Percentiles rank a stretch among this genome's conserved stretches.
phyloP scores from a whole-genome alignment of 1,284 basidiomycete genomes.

The Meira miltonrushii region DNA sequence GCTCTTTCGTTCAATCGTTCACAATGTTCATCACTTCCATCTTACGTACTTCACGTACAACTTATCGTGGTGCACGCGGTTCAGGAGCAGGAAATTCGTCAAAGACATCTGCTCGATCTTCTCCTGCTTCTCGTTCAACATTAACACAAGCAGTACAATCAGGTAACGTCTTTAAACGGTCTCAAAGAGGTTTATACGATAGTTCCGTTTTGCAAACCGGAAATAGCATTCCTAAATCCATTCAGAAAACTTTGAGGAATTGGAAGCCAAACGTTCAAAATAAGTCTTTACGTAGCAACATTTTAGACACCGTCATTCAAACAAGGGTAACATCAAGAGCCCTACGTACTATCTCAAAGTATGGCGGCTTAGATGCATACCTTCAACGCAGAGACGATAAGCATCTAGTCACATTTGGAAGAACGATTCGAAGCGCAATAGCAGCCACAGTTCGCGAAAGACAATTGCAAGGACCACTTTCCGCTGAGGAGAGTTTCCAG shows the following conservation, averaged over 20 bases:
- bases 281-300: constrained; percentile 32
- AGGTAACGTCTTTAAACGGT: constrained; percentile 44
- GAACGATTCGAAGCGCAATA: constrained; percentile 27
- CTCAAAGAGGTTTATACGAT: constrained; percentile 49
- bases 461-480: neutral
- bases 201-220: constrained; percentile 43
- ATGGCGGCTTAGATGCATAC: constrained; percentile 46
- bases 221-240: constrained; percentile 46
- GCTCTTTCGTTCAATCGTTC: no score
- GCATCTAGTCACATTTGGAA: constrained; percentile 41
- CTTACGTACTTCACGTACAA: constrained; percentile 37
- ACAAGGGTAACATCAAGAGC: constrained; percentile 31
- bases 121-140: constrained; percentile 41
- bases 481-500: neutral
- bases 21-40: constrained; percentile 3
- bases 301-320: constrained; percentile 23
- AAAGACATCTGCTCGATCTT: constrained; percentile 42
- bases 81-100: constrained; percentile 42
- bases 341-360: constrained; percentile 41
- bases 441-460: constrained; percentile 2
- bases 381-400: constrained; percentile 33
- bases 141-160: constrained; percentile 17
- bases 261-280: constrained; percentile 48
- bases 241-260: constrained; percentile 44
- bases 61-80: constrained; percentile 43